These are phyloP conservation scores for Macadamia integrifolia DNA, from an alignment of 164 flowering plant genomes.

Conservation along the genomic window DNA sequence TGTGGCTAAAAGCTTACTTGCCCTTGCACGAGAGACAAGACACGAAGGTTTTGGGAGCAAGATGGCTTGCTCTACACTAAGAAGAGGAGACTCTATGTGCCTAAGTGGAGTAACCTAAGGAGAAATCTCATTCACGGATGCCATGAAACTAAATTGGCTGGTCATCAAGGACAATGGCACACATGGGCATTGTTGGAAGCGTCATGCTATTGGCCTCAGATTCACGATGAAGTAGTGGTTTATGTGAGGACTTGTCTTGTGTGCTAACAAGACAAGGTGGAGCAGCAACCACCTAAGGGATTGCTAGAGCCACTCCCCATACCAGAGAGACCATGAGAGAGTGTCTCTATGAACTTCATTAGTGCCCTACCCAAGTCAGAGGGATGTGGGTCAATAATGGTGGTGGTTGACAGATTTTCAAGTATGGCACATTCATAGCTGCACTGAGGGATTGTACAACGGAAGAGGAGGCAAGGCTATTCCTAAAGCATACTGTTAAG, in stretches of 20 bases:
- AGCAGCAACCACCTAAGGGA: no score
- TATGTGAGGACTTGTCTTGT: not conserved
- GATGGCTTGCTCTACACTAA: no score
- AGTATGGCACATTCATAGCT: slow-evolving; percentile 4
- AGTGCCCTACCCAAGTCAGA: not conserved
- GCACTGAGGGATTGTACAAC: not conserved
- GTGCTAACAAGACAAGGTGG: not conserved
- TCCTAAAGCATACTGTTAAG: no score
- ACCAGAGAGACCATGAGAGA: no score
- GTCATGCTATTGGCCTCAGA: not conserved
- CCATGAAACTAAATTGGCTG: not conserved
- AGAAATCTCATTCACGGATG: no score
- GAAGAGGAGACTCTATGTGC: no score
- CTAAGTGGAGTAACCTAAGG: no score
- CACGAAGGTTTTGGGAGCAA: no score
- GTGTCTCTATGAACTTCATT: no score
- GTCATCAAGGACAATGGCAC: not conserved
- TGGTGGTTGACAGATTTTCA: slow-evolving; percentile 11
- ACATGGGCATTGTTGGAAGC: not conserved
- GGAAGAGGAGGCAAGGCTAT: not conserved
- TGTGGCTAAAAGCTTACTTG: no score
- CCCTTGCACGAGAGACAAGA: no score
- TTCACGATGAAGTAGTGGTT: not conserved
- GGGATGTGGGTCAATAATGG: not conserved
- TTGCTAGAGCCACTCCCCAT: no score